Evolutionary conservation across 495 filamentous ascomycete genomes (phyloP), one percentile per base, ranked within the genome.

Genomic region (Tuber borchii): DNA sequence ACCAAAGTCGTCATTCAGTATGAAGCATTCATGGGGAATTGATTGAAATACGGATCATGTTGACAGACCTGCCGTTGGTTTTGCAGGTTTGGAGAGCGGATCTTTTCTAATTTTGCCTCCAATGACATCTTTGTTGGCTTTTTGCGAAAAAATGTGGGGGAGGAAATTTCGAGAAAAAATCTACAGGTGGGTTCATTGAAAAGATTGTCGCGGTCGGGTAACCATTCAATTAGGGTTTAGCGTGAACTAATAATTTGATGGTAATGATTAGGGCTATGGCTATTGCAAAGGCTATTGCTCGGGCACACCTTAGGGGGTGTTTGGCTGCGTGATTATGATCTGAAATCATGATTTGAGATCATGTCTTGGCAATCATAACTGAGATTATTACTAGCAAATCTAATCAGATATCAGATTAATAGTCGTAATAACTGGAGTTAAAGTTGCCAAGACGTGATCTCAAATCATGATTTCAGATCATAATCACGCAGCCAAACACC

Each of bases 81-180:
- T 84, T 98, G 92, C 80, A 97, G 90, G 86, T 97, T 97, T 42
- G 95, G 95, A 84, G 92, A 94, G 85, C 95, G 91, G 83, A 98
- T 97, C 88, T 94, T 97, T 84, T 95, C 92, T 81, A 99, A 88
- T 87, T 92, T 96, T 86, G 95, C 95, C 81, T 90, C 88, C 78
- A 97, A 92, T 89, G 80, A 72, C 80, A 82, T 82, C 61, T 48
- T 56, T 31, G 26, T n/a, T 48, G 39, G 48, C n/a, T 46, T 17
- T 43, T 69, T 31, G 48, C 65, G 5, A 9, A 2, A 68, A 71
- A 71, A 40, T n/a, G 46, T 48, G 22, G 9, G 42, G 43, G n/a
- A 37, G 6, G 45, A 37, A 22, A 48, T 72, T 37, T 69, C 34
- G 40, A n/a, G n/a, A 75, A 48, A 75, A 79, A 79, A 37, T 37